A percentile compares a stretch with the other conserved stretches of the same genome.
These are phyloP conservation scores for Aspergillus pseudonomiae DNA, from an alignment of 2,329 filamentous ascomycete species.

Conservation along the genomic window DNA sequence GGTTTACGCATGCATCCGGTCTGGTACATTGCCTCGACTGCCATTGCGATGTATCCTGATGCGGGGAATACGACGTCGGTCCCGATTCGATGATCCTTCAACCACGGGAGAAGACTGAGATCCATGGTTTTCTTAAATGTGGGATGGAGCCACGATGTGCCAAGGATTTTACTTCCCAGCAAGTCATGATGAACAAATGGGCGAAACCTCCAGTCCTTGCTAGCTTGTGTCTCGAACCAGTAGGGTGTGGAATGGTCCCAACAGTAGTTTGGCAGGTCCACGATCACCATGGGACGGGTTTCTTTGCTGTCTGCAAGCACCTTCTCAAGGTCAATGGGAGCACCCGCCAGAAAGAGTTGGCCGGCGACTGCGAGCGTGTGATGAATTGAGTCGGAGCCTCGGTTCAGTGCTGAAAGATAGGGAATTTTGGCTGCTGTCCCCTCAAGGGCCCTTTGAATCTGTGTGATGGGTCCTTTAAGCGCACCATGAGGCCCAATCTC, in stretches of 20 bases:
- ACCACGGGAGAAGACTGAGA: constrained; percentile 1
- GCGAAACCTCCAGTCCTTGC: constrained; percentile 9
- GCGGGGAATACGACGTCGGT: constrained; percentile 5
- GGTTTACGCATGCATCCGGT: not conserved
- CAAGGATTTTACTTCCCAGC: constrained; percentile 11
- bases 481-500: constrained; percentile 15
- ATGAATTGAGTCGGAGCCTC: not conserved
- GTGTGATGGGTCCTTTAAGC: constrained; percentile 9
- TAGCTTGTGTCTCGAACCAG: constrained; percentile 3
- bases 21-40: constrained; percentile 12
- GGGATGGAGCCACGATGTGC: constrained; percentile 1
- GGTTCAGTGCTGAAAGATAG: not conserved
- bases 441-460: not conserved
- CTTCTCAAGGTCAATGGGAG: constrained; percentile 1
- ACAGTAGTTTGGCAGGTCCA: constrained; percentile 10
- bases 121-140: constrained; percentile 7
- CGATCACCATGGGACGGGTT: not conserved
- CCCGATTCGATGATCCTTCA: constrained; percentile 5
- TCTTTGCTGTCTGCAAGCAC: constrained; percentile 1
- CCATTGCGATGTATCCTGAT: constrained; percentile 10
- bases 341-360: constrained; percentile 6
- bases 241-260: constrained; percentile 10
- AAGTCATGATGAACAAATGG: constrained; percentile 8
- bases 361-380: not conserved
- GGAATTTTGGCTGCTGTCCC: not conserved